Conservation (phyloP, 768 basidiomycete species). For the Ramaria rubella region DNA sequence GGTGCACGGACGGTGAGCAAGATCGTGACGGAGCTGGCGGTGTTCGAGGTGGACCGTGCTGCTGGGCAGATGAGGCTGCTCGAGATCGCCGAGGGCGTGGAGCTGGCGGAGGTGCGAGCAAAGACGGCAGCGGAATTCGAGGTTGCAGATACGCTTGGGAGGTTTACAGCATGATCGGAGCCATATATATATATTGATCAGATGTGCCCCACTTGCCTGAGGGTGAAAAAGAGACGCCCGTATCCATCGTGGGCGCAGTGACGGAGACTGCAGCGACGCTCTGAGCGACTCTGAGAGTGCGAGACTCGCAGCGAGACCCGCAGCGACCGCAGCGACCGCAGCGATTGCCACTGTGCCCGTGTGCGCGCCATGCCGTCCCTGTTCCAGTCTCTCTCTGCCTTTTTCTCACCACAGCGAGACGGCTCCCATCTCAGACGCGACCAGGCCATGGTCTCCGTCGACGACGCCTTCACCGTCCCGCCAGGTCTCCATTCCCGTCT, state of each 20-base stretch:
- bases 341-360: too few species aligned
- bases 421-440: conserved; percentile 29
- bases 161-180: conserved; percentile 22
- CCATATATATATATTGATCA: too few species aligned
- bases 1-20: conserved; percentile 83
- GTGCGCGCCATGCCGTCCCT: conserved; percentile 5
- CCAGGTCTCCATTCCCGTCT: conserved; percentile 24
- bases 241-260: too few species aligned
- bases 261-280: too few species aligned
- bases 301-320: too few species aligned
- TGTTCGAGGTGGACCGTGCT: conserved; percentile 80
- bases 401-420: not conserved
- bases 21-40: conserved; percentile 89
- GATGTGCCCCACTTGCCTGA: not conserved
- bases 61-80: conserved; percentile 66
- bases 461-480: conserved; percentile 88
- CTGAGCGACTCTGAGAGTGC: too few species aligned
- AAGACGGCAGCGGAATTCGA: conserved; percentile 86
- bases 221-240: too few species aligned
- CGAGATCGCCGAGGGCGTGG: conserved; percentile 81
- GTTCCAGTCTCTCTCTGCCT: conserved; percentile 7
- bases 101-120: conserved; percentile 73
- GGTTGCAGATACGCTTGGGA: conserved; percentile 45
- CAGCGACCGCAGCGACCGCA: too few species aligned
- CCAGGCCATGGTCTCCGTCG: conserved; percentile 69